A percentile compares a stretch with the other conserved stretches of the same genome.
These are phyloP conservation scores for Colletotrichum cordylinicola DNA, from an alignment of 2,329 filamentous ascomycete species.

Conservation along the genomic window DNA sequence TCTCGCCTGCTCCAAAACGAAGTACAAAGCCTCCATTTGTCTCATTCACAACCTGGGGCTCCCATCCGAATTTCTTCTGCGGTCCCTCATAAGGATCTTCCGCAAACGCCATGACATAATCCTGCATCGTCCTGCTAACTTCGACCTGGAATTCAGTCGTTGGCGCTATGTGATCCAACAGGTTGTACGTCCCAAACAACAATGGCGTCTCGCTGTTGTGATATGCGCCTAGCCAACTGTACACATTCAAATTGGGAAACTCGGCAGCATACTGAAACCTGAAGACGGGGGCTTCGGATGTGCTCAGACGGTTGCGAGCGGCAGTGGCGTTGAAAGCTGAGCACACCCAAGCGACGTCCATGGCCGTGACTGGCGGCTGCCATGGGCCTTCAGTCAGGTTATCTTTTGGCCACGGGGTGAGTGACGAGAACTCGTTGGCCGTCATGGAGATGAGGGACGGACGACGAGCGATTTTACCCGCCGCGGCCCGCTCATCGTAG, in stretches of 20 bases:
- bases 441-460: slow-evolving; percentile 37
- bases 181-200: slow-evolving; percentile 41
- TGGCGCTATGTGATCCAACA: slow-evolving; percentile 26
- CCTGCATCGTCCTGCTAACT: slow-evolving; percentile 30
- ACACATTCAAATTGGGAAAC: slow-evolving; percentile 44
- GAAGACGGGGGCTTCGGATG: slow-evolving; percentile 34
- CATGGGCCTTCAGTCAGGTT: slow-evolving; percentile 34
- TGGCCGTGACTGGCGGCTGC: slow-evolving; percentile 18
- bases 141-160: slow-evolving; percentile 29
- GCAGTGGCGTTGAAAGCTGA: slow-evolving; percentile 30
- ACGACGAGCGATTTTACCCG: slow-evolving; percentile 28
- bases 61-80: slow-evolving; percentile 24
- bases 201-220: slow-evolving; percentile 43
- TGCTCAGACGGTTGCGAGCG: slow-evolving; percentile 27
- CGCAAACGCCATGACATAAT: slow-evolving; percentile 30
- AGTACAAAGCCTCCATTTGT: slow-evolving; percentile 15
- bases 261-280: slow-evolving; percentile 45
- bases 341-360: slow-evolving; percentile 29
- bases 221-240: slow-evolving; percentile 46
- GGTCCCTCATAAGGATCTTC: slow-evolving; percentile 29
- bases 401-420: slow-evolving; percentile 30
- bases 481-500: slow-evolving; percentile 30
- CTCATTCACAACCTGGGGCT: slow-evolving; percentile 24
- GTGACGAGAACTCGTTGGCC: slow-evolving; percentile 34
- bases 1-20: slow-evolving; percentile 17